Evolutionary conservation across 1,284 basidiomycete genomes (phyloP).

Genomic region (Pseudozyma pruni): DNA sequence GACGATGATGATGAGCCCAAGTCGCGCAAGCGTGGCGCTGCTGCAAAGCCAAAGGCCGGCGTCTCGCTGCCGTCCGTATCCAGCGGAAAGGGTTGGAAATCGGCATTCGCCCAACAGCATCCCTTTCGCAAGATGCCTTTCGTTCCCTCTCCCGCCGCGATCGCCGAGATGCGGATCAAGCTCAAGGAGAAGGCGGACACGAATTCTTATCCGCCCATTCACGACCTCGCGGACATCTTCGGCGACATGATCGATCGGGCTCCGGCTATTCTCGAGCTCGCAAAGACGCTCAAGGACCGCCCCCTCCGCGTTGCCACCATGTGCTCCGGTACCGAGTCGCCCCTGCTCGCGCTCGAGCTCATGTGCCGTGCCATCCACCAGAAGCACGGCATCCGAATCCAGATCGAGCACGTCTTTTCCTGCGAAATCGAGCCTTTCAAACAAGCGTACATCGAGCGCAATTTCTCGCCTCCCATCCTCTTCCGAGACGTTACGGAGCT

Average conservation of each 20-base stretch:
- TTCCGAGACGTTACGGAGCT: slow-evolving; percentile 95
- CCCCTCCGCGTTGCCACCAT: slow-evolving; percentile 93
- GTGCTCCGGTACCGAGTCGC: slow-evolving; percentile 96
- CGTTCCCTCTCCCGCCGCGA: slow-evolving; percentile 33
- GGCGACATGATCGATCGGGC: slow-evolving; percentile 80
- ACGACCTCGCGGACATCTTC: slow-evolving; percentile 83
- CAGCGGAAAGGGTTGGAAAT: slow-evolving; percentile 44
- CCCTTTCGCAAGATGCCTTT: slow-evolving; percentile 38
- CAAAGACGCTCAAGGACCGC: slow-evolving; percentile 79
- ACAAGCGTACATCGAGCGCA: slow-evolving; percentile 96
- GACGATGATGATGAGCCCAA: slow-evolving; percentile 16
- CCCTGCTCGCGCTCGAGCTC: slow-evolving; percentile 86
- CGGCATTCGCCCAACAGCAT: slow-evolving; percentile 33
- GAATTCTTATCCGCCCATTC: slow-evolving; percentile 77
- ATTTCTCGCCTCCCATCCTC: slow-evolving; percentile 86
- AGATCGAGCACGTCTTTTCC: slow-evolving; percentile 91
- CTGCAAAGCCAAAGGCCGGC: slow-evolving; percentile 4
- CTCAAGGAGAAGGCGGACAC: slow-evolving; percentile 37
- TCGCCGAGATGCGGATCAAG: slow-evolving; percentile 15
- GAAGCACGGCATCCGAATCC: slow-evolving; percentile 76
- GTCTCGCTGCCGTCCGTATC: slow-evolving; percentile 22
- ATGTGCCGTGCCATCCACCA: slow-evolving; percentile 79
- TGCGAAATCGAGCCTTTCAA: slow-evolving; percentile 99
- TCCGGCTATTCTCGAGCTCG: slow-evolving; percentile 70
- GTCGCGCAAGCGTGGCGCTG: slow-evolving; percentile 16